A percentile compares a stretch with the other conserved stretches of the same genome.
These are phyloP conservation scores for Talinum fruticosum DNA, from an alignment of 148 eudicot genomes.

Conservation along the genomic window DNA sequence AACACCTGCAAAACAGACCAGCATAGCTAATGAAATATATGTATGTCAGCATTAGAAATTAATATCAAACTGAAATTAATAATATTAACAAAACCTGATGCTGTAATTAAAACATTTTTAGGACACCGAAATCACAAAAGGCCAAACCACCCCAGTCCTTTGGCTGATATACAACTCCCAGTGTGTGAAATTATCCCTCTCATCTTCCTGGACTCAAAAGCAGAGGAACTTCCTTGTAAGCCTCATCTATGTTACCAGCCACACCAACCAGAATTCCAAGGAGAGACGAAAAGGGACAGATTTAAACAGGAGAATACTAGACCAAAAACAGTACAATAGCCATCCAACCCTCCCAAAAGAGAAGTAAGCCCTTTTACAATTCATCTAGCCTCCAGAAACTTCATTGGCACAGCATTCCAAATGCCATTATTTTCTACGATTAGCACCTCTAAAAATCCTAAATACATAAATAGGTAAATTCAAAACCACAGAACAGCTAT, in stretches of 20 bases:
- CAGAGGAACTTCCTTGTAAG: not conserved
- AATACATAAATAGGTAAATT: not conserved
- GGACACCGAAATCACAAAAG: no score
- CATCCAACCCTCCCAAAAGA: not conserved
- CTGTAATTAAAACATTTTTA: not conserved
- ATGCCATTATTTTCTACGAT: not conserved
- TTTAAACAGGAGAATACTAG: not conserved
- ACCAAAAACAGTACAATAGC: not conserved
- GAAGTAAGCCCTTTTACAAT: not conserved
- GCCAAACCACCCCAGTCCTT: not conserved
- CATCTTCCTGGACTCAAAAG: not conserved
- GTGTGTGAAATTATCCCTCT: not conserved
- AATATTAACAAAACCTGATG: not conserved
- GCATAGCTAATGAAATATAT: not conserved
- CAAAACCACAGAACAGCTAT: not conserved
- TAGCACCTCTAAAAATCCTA: not conserved
- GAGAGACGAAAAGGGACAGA: not conserved
- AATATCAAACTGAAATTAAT: not conserved
- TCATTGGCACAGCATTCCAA: not conserved
- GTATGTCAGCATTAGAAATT: not conserved
- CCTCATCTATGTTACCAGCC: not conserved
- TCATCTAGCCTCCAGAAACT: no score
- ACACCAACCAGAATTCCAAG: not conserved
- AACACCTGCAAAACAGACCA: conserved; percentile 53
- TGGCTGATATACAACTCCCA: not conserved